Base-by-base conservation (phyloP, 306 rosid genomes). In the Amphicarpaea edgeworthii region DNA sequence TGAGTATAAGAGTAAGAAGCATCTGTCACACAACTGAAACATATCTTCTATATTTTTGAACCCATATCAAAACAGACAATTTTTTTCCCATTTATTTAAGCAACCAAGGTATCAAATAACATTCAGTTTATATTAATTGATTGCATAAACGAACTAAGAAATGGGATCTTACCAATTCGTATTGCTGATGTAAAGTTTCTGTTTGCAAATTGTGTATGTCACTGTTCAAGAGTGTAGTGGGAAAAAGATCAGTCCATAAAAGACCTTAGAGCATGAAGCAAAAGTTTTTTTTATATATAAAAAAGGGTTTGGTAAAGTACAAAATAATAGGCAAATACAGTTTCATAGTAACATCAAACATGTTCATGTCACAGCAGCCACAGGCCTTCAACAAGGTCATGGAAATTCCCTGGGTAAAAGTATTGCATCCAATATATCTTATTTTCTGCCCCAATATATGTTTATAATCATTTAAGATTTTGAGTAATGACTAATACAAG, bases 141-240 rank as follows among this genome's bases (percentile, higher is more conserved):
- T 23, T 41, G 24, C 19, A 17, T 51, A 67, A 68, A 53, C 21
- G 40, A 76, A 32, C 55, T 23, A 16, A 40, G 80, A 7, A 76
- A 68, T 47, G 64, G 75, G 71, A 68, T 70, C 91, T 85, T 87
- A 95, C 99, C 97, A 89, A 77, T 85, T 92, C 85, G 61, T 90
- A 95, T 74, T 95, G 97, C 80, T 95, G 97, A 71, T 71, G 93
- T 85, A 95, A 80, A 58, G 93, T 86, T 81, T 95, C 99, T 7
- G 93, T 83, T 86, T 65, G 85, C 89, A 92, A 83, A 80, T 95
- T 95, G 89, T 92, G 97, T 6, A 83, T 12, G 81, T 89, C 99
- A 86, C 99, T 95, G 97, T 68, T 58, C 75, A 85, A 58, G 75
- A 77, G 67, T 68, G 60, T 17, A 78, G 67, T 26, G 68, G 37